A percentile compares a stretch with the other conserved stretches of the same genome.
Evolutionary conservation across 257 asterid species (phyloP).

Genomic region (Verbena officinalis): DNA sequence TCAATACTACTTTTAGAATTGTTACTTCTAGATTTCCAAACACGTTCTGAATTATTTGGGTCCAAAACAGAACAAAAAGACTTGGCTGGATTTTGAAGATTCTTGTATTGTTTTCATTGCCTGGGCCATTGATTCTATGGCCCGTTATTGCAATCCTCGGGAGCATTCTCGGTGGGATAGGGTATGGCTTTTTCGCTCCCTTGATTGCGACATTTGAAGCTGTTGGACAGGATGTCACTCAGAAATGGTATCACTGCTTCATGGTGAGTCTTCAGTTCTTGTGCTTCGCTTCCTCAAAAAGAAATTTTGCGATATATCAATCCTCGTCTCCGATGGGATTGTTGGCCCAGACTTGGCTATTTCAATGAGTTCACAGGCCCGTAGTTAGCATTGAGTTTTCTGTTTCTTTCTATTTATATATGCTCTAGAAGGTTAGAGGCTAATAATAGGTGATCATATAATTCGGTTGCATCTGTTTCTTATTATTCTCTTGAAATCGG

Average conservation of each 20-base stretch:
- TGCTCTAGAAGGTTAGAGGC: neutral
- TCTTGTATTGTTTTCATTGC: conserved; percentile 48
- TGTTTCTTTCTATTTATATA: neutral
- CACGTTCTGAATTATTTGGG: neutral
- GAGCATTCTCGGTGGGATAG: conserved; percentile 75
- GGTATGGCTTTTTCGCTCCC: conserved; percentile 79
- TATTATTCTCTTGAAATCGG: neutral
- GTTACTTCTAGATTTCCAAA: no score
- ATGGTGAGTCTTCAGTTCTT: conserved; percentile 44
- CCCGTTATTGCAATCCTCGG: conserved; percentile 65
- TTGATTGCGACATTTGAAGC: conserved; percentile 91
- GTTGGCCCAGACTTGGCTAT: no score
- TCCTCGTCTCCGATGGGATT: no score
- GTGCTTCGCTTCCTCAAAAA: neutral
- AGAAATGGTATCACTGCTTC: conserved; percentile 71
- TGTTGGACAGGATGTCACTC: conserved; percentile 56
- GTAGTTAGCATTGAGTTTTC: neutral
- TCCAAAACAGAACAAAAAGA: conserved; percentile 60
- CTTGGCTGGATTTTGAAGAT: conserved; percentile 80
- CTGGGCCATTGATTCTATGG: conserved; percentile 69
- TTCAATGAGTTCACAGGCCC: no score
- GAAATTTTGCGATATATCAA: no score
- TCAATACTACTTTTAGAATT: no score
- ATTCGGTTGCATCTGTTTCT: neutral
- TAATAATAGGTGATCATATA: neutral